Conservation (phyloP, 306 rosid species). For the Castanea crenata region DNA sequence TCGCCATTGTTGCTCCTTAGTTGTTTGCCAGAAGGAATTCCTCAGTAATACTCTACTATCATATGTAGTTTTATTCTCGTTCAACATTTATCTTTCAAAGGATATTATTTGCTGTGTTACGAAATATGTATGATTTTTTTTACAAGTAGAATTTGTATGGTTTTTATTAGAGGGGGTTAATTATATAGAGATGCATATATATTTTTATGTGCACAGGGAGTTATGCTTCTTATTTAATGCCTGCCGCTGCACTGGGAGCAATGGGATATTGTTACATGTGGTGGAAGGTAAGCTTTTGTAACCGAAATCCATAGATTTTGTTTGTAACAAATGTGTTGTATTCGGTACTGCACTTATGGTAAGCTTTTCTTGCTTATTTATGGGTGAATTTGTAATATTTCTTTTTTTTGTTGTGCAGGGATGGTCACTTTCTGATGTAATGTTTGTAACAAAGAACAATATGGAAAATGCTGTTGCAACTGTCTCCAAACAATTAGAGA, state of each 20-base stretch:
- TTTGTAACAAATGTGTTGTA: background rate
- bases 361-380: conserved; percentile 16
- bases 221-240: conserved; percentile 62
- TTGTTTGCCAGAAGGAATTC: background rate
- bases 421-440: conserved; percentile 72
- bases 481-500: conserved; percentile 71
- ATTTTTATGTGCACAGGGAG: conserved; percentile 47
- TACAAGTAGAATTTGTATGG: background rate
- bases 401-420: conserved; percentile 40
- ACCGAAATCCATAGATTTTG: background rate
- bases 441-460: conserved; percentile 80
- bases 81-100: background rate
- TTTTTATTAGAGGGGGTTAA: background rate
- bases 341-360: conserved; percentile 3
- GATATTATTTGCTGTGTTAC: background rate
- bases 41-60: background rate
- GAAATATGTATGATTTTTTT: background rate
- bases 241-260: conserved; percentile 79
- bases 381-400: background rate
- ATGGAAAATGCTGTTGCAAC: conserved; percentile 67
- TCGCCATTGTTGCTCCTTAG: background rate
- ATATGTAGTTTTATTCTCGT: background rate
- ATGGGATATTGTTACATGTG: conserved; percentile 84
- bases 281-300: conserved; percentile 57
- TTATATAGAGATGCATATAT: background rate